phyloP scores from a whole-genome alignment of 306 rosid species.

The Acacia crassicarpa region DNA sequence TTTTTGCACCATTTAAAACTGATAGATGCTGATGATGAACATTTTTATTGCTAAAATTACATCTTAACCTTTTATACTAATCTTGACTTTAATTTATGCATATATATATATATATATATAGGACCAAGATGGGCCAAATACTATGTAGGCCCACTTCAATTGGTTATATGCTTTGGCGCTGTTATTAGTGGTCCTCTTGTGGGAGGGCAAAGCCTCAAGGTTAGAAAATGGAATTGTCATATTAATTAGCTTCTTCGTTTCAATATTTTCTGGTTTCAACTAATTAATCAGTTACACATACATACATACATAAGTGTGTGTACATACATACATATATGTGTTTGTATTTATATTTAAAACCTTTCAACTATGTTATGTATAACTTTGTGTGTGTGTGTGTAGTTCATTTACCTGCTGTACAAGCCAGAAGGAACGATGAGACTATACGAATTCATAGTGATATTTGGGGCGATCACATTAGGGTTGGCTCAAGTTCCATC shows the following conservation, averaged over 20 bases:
- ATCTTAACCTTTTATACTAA: too few relatives aligned
- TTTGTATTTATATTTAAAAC: too few relatives aligned
- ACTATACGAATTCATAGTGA: slow-evolving; percentile 56
- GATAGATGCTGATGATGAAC: too few relatives aligned
- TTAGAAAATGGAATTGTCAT: background rate
- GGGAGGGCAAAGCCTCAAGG: slow-evolving; percentile 83
- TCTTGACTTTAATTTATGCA: background rate
- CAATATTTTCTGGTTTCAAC: background rate
- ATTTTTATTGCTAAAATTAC: too few relatives aligned
- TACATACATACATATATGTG: too few relatives aligned
- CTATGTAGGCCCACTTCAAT: slow-evolving; percentile 72
- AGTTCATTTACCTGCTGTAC: slow-evolving; percentile 66
- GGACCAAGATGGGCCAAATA: slow-evolving; percentile 80
- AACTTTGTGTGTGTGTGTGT: slow-evolving; percentile 19
- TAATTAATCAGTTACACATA: too few relatives aligned
- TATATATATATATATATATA: slow-evolving; percentile 1
- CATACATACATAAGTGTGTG: too few relatives aligned
- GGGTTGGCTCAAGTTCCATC: slow-evolving; percentile 82
- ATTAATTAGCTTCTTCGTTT: background rate
- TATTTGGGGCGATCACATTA: slow-evolving; percentile 56
- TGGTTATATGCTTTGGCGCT: slow-evolving; percentile 63
- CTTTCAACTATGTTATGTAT: background rate
- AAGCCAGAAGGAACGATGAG: slow-evolving; percentile 69
- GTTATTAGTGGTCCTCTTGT: slow-evolving; percentile 69
- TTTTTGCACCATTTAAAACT: too few relatives aligned